Evolutionary conservation across 1,284 basidiomycete species (phyloP).

Genomic region (Microbotryomycetes sp.): DNA sequence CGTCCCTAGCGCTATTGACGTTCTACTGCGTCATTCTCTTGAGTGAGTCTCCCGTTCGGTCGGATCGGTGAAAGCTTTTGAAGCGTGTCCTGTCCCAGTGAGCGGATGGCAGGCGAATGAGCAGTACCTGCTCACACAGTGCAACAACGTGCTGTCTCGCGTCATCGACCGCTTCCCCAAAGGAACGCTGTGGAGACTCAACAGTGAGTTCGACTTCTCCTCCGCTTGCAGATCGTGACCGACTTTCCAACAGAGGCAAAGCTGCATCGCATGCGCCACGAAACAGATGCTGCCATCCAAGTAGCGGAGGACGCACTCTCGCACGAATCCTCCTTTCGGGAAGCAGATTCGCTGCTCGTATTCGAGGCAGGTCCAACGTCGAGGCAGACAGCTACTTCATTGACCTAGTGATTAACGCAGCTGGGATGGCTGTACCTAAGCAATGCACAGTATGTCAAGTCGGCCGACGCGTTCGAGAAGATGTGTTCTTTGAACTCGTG

Average conservation of each 20-base stretch:
- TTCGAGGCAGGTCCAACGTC: conserved; percentile 26
- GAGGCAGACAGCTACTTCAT: background rate
- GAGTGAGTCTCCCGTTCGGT: conserved; percentile 4
- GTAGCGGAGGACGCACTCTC: conserved; percentile 19
- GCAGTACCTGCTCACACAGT: conserved; percentile 18
- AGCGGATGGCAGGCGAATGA: conserved; percentile 34
- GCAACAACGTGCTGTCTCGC: conserved; percentile 12
- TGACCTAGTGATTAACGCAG: conserved; percentile 1
- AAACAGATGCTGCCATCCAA: conserved; percentile 16
- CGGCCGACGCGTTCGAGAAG: conserved; percentile 21
- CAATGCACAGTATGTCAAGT: conserved; percentile 19
- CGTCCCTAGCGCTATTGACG: conserved; percentile 25
- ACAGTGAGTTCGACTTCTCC: conserved; percentile 10
- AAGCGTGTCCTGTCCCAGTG: conserved; percentile 4
- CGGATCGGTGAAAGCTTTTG: background rate
- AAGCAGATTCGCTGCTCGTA: conserved; percentile 33
- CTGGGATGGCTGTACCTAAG: conserved; percentile 31
- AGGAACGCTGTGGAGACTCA: conserved; percentile 33
- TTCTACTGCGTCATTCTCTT: conserved; percentile 32
- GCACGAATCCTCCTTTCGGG: conserved; percentile 24
- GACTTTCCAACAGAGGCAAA: conserved; percentile 16
- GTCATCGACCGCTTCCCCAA: conserved; percentile 22
- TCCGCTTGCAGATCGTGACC: background rate
- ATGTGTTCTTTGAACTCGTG: conserved; percentile 31
- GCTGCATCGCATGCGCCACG: conserved; percentile 20